A percentile compares a stretch with the other conserved stretches of the same genome.
Evolutionary conservation across 2,329 filamentous ascomycete genomes (phyloP).

Genomic region (Botrytis aclada): DNA sequence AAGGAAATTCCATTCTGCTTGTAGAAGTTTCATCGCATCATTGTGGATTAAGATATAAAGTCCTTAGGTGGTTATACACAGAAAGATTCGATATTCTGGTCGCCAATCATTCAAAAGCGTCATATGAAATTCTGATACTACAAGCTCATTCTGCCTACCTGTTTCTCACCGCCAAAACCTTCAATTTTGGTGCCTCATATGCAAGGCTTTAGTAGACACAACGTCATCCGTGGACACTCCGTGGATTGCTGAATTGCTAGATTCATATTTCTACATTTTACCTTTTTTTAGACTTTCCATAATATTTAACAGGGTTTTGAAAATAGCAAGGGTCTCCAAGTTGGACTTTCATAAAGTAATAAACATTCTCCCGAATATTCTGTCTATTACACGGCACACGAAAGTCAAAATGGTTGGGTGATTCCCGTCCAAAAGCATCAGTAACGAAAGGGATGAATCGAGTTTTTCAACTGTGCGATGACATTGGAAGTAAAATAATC

Average conservation of each 20-base stretch:
- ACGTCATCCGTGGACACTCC: background rate
- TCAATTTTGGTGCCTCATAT: background rate
- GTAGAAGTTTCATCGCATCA: conserved; percentile 1
- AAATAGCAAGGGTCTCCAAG: background rate
- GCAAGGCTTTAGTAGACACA: background rate
- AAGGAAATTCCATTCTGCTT: conserved; percentile 41
- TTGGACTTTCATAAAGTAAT: background rate
- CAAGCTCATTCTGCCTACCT: background rate
- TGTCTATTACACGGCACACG: background rate
- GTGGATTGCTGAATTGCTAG: background rate
- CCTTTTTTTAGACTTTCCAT: background rate
- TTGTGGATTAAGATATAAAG: background rate
- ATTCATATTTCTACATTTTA: background rate
- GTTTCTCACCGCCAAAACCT: background rate
- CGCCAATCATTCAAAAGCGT: background rate
- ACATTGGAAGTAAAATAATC: background rate
- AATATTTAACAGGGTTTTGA: background rate
- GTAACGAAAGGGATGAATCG: background rate
- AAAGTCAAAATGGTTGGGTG: background rate
- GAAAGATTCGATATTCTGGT: background rate
- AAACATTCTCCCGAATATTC: background rate
- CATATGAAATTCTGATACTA: background rate
- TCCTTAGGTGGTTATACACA: background rate
- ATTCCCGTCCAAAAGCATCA: background rate
- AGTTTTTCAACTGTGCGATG: background rate